Conservation (phyloP, 2,329 filamentous ascomycete species). For the Venturia pyrina region DNA sequence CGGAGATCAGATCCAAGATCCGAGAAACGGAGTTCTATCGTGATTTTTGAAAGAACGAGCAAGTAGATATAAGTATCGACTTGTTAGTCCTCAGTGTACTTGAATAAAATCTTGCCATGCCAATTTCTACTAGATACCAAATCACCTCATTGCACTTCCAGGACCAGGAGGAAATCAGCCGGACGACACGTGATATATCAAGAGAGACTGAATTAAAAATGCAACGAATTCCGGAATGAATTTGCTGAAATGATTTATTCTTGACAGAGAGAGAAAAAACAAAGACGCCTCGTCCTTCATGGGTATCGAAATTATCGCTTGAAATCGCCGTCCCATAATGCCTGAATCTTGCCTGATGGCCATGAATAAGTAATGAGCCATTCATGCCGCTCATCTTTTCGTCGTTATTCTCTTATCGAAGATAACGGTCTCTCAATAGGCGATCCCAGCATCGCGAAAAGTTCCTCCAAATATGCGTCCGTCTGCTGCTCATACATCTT, state of each 20-base stretch:
- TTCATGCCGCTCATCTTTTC: neutral
- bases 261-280: neutral
- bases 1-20: neutral
- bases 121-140: neutral
- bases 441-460: neutral
- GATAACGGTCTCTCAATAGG: neutral
- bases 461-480: slow-evolving; percentile 20
- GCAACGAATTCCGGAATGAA: neutral
- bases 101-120: neutral
- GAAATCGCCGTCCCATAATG: neutral
- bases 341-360: neutral
- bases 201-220: neutral
- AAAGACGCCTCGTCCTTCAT: too few species aligned
- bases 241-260: neutral
- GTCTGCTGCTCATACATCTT: slow-evolving; percentile 22
- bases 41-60: neutral
- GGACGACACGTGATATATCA: neutral
- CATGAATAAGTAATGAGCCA: neutral
- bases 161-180: neutral
- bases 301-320: neutral
- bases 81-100: neutral
- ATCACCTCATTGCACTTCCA: neutral
- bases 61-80: neutral
- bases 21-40: neutral
- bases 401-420: neutral